Conservation (phyloP, 495 filamentous ascomycete species). For the Talaromyces borbonicus region DNA sequence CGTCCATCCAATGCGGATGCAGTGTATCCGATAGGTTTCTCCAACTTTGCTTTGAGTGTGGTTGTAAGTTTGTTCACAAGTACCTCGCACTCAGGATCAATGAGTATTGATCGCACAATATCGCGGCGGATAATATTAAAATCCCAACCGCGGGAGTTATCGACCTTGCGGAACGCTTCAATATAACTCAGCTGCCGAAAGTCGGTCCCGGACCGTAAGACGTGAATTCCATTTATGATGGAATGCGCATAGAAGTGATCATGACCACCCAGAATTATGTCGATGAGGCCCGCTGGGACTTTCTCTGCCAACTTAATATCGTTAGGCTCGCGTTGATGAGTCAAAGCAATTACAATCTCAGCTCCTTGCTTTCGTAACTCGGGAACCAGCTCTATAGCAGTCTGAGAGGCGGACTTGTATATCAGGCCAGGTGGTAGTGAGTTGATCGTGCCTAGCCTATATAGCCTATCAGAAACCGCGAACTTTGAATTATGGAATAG, state of each 20-base stretch:
- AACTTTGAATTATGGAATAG: not conserved
- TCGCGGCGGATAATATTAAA: conserved; percentile 70
- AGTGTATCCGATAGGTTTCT: conserved; percentile 76
- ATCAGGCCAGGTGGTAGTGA: conserved; percentile 68
- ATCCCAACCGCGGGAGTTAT: conserved; percentile 53
- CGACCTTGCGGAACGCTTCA: conserved; percentile 50
- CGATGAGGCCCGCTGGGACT: conserved; percentile 55
- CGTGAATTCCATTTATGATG: conserved; percentile 64
- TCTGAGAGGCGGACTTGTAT: conserved; percentile 64
- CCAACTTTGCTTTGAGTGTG: conserved; percentile 60
- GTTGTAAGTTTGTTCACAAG: conserved; percentile 60
- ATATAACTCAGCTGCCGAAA: conserved; percentile 88
- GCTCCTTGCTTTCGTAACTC: conserved; percentile 63
- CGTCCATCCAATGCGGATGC: conserved; percentile 70
- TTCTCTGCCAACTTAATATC: conserved; percentile 70
- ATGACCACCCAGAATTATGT: conserved; percentile 80
- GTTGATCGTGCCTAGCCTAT: conserved; percentile 82
- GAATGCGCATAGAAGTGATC: conserved; percentile 80
- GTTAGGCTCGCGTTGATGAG: conserved; percentile 79
- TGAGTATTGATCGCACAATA: conserved; percentile 52
- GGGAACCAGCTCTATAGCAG: conserved; percentile 61
- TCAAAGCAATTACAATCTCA: conserved; percentile 70
- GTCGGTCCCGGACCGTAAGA: conserved; percentile 75
- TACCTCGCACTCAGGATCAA: conserved; percentile 44
- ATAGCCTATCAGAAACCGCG: not conserved